A percentile compares a stretch with the other conserved stretches of the same genome.
Conservation (phyloP, 225 moss, liverwort and hornwort species). For the Rhytidiadelphus loreus region DNA sequence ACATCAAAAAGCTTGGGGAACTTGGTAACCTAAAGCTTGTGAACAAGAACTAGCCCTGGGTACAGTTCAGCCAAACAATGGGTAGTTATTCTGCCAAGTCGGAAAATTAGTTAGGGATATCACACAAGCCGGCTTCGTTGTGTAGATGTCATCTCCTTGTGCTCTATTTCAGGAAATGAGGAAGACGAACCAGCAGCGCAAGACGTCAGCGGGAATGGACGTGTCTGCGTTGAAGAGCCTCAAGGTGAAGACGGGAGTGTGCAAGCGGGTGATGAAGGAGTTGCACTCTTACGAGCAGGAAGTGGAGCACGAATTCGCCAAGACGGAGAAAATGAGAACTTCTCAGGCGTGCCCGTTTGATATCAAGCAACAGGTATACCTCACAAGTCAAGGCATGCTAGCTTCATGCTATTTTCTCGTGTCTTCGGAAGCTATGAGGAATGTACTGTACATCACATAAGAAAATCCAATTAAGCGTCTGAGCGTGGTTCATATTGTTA, state of each 20-base stretch:
- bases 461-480: background rate
- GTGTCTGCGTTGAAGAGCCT: conserved; percentile 52
- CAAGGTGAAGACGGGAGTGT: conserved; percentile 69
- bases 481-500: background rate
- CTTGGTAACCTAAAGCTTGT: background rate
- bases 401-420: background rate
- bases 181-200: background rate
- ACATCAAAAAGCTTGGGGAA: background rate
- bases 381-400: background rate
- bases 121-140: background rate
- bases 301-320: conserved; percentile 59
- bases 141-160: background rate
- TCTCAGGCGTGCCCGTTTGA: conserved; percentile 47
- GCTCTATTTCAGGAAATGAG: background rate
- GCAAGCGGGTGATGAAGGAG: conserved; percentile 77
- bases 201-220: background rate
- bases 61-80: background rate
- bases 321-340: conserved; percentile 56
- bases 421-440: background rate
- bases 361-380: conserved; percentile 67
- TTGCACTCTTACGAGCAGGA: conserved; percentile 63
- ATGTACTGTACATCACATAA: background rate
- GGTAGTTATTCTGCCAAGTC: conserved; percentile 3
- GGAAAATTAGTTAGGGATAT: background rate
- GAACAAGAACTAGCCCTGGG: background rate